Evolutionary conservation across 2,329 filamentous ascomycete genomes (phyloP).

Genomic region (Fusarium haematococcum): DNA sequence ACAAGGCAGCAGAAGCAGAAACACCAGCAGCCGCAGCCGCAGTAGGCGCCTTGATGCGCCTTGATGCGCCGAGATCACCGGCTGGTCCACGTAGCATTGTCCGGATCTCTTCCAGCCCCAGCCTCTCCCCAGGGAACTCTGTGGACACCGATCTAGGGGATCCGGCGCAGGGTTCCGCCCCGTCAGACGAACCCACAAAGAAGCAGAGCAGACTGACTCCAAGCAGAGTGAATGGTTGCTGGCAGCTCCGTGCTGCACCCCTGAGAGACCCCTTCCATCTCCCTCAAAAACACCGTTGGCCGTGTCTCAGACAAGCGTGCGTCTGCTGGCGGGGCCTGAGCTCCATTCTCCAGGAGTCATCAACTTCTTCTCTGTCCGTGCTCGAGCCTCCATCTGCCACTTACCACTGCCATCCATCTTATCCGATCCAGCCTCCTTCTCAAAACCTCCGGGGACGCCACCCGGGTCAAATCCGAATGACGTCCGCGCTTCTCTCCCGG

Average conservation of each 20-base stretch:
- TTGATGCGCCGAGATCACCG: conserved; percentile 12
- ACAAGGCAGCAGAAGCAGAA: neutral
- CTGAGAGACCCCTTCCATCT: conserved; percentile 41
- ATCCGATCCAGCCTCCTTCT: conserved; percentile 24
- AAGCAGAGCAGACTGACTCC: neutral
- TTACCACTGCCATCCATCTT: conserved; percentile 3
- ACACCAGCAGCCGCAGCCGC: conserved; percentile 6
- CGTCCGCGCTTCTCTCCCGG: conserved; percentile 25
- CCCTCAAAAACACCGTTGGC: conserved; percentile 29
- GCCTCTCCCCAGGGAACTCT: neutral
- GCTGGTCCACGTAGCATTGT: conserved; percentile 28
- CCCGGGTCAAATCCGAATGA: conserved; percentile 29
- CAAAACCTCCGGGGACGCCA: conserved; percentile 27
- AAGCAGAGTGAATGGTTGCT: neutral
- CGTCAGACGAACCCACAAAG: neutral
- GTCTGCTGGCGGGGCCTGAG: conserved; percentile 10
- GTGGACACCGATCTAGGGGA: conserved; percentile 29
- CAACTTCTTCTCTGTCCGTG: neutral
- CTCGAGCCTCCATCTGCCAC: neutral
- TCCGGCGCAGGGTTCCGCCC: conserved; percentile 15
- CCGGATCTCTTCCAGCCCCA: conserved; percentile 11
- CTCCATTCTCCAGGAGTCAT: neutral
- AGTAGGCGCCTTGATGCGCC: conserved; percentile 6
- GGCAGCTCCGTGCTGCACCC: neutral
- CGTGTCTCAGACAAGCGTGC: conserved; percentile 35